Conservation (phyloP, 805 yeast genomes). For the Sugiyamaella chiloensis region DNA sequence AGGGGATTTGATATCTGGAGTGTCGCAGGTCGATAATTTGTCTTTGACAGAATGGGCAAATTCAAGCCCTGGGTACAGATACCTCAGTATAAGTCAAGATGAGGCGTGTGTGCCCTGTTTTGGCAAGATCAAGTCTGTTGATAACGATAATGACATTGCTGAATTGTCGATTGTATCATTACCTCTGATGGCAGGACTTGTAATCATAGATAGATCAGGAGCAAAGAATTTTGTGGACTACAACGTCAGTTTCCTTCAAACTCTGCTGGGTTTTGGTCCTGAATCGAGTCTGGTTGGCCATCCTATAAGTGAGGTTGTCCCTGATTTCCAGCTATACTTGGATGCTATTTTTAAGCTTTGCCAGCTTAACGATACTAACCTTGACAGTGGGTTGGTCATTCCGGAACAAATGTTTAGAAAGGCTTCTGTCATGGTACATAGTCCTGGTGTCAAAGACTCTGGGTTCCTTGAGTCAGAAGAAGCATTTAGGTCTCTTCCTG, state of each 20-base stretch:
- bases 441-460: slow-evolving; percentile 7
- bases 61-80: slow-evolving; percentile 19
- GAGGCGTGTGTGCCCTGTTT: slow-evolving; percentile 18
- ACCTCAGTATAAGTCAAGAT: slow-evolving; percentile 16
- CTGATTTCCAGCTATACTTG: slow-evolving; percentile 53
- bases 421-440: slow-evolving; percentile 10
- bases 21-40: slow-evolving; percentile 2
- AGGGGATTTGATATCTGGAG: background rate
- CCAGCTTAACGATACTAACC: slow-evolving; percentile 9
- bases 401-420: slow-evolving; percentile 91
- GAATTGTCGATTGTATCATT: slow-evolving; percentile 47
- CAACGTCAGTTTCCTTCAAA: slow-evolving; percentile 73
- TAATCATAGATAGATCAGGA: slow-evolving; percentile 55
- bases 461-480: background rate
- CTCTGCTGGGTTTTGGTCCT: slow-evolving; percentile 61
- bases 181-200: slow-evolving; percentile 85
- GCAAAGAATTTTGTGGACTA: slow-evolving; percentile 60
- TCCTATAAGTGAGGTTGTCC: slow-evolving; percentile 57
- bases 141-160: slow-evolving; percentile 40
- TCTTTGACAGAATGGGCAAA: slow-evolving; percentile 26
- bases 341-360: slow-evolving; percentile 38
- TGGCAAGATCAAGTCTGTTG: slow-evolving; percentile 7
- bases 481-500: slow-evolving; percentile 3
- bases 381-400: slow-evolving; percentile 65
- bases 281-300: slow-evolving; percentile 37